These are phyloP conservation scores for Hanseniaspora mollemarum DNA, from an alignment of 805 yeast species.

Conservation along the genomic window DNA sequence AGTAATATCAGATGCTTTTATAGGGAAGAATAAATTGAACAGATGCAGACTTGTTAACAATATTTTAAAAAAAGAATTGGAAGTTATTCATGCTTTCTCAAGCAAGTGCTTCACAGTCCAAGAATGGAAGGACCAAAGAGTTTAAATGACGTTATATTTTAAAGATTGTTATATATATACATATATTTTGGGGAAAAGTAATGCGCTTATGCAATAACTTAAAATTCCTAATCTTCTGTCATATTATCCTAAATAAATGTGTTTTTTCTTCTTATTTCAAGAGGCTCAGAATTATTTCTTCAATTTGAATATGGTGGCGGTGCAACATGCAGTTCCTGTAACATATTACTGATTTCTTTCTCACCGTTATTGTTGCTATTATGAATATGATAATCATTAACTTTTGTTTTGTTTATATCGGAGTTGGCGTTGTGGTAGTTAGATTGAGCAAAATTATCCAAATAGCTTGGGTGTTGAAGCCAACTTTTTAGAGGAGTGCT, in stretches of 20 bases:
- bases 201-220: too few species aligned
- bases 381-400: background rate
- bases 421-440: background rate
- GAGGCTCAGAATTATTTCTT: too few species aligned
- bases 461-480: background rate
- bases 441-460: constrained; percentile 1
- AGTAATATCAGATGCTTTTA: constrained; percentile 61
- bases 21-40: constrained; percentile 71
- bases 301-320: constrained; percentile 16
- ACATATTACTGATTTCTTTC: background rate
- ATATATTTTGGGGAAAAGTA: background rate
- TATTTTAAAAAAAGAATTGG: constrained; percentile 73
- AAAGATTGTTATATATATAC: background rate
- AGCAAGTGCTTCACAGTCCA: constrained; percentile 78
- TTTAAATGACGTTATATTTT: too few species aligned
- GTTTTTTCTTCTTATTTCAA: background rate
- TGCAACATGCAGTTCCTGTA: background rate
- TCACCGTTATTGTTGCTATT: background rate
- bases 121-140: constrained; percentile 56
- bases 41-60: constrained; percentile 79
- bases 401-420: too few species aligned
- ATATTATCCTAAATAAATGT: background rate
- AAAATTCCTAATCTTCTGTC: too few species aligned
- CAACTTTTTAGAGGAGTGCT: constrained; percentile 12
- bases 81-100: constrained; percentile 85